phyloP scores from a whole-genome alignment of 495 filamentous ascomycete species.

The Talaromyces borbonicus region DNA sequence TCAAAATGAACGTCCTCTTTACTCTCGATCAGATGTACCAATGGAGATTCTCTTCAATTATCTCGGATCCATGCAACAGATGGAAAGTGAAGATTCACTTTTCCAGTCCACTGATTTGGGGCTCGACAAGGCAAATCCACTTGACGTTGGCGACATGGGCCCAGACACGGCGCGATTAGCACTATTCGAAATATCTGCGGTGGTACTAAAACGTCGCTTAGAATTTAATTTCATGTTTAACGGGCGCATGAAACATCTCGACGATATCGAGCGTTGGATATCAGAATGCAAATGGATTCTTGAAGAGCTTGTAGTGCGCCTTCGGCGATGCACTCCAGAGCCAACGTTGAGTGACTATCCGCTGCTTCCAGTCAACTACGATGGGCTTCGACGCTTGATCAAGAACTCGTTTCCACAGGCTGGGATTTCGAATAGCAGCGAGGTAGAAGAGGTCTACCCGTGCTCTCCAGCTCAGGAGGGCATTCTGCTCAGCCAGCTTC shows the following conservation, averaged over 20 bases:
- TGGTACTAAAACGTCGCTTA: slow-evolving; percentile 48
- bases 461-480: slow-evolving; percentile 58
- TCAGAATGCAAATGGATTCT: slow-evolving; percentile 49
- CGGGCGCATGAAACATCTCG: slow-evolving; percentile 44
- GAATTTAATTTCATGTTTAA: slow-evolving; percentile 55
- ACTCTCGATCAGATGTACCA: slow-evolving; percentile 40
- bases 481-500: slow-evolving; percentile 54
- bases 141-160: slow-evolving; percentile 36
- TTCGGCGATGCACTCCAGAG: slow-evolving; percentile 40
- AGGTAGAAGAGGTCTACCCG: slow-evolving; percentile 52
- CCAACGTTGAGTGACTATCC: slow-evolving; percentile 55
- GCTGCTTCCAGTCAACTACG: slow-evolving; percentile 50
- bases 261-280: slow-evolving; percentile 50
- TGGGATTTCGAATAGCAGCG: slow-evolving; percentile 31
- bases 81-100: slow-evolving; percentile 48
- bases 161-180: slow-evolving; percentile 43
- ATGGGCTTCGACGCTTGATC: slow-evolving; percentile 31
- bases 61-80: slow-evolving; percentile 48
- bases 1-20: slow-evolving; percentile 27
- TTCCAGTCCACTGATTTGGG: slow-evolving; percentile 49
- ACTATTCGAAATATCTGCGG: slow-evolving; percentile 52
- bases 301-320: slow-evolving; percentile 39
- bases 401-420: slow-evolving; percentile 38
- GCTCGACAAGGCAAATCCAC: slow-evolving; percentile 30
- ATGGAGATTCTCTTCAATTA: slow-evolving; percentile 66